Evolutionary conservation across 176 grass and related monocot genomes (phyloP).

Genomic region (Rhipidocladum racemiflorum): DNA sequence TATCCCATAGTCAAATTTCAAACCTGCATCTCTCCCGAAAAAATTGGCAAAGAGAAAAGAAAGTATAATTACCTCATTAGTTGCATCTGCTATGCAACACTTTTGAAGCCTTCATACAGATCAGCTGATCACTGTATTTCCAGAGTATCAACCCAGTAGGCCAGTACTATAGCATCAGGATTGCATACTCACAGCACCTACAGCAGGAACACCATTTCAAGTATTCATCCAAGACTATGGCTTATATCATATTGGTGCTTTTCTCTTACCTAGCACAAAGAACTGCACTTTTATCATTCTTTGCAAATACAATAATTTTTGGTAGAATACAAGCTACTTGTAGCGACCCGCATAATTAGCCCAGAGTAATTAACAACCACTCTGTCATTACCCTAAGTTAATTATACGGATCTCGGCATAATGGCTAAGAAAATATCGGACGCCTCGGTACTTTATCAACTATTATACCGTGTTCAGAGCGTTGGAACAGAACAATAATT

Average conservation of each 20-base stretch:
- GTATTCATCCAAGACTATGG: neutral
- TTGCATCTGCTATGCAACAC: conserved; percentile 80
- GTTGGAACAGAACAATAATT: too few relatives aligned
- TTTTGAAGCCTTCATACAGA: conserved; percentile 83
- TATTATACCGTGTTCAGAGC: too few relatives aligned
- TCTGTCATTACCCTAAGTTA: too few relatives aligned
- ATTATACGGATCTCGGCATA: too few relatives aligned
- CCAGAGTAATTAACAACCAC: too few relatives aligned
- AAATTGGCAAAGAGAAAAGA: neutral
- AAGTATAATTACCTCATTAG: conserved; percentile 63
- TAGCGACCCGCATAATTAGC: too few relatives aligned
- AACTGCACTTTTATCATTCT: conserved; percentile 77
- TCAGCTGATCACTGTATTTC: conserved; percentile 82
- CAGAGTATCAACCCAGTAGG: conserved; percentile 84
- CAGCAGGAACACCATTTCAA: neutral
- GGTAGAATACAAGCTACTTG: conserved; percentile 87
- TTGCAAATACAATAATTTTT: conserved; percentile 71
- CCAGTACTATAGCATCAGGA: conserved; percentile 77
- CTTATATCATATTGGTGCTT: neutral
- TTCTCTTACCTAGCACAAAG: conserved; percentile 59
- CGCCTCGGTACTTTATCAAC: too few relatives aligned
- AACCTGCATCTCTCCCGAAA: neutral
- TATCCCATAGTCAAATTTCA: neutral
- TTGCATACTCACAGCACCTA: conserved; percentile 92
- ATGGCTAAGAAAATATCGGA: too few relatives aligned